phyloP scores from a whole-genome alignment of 768 basidiomycete species.

The Lactifluus piperatus region DNA sequence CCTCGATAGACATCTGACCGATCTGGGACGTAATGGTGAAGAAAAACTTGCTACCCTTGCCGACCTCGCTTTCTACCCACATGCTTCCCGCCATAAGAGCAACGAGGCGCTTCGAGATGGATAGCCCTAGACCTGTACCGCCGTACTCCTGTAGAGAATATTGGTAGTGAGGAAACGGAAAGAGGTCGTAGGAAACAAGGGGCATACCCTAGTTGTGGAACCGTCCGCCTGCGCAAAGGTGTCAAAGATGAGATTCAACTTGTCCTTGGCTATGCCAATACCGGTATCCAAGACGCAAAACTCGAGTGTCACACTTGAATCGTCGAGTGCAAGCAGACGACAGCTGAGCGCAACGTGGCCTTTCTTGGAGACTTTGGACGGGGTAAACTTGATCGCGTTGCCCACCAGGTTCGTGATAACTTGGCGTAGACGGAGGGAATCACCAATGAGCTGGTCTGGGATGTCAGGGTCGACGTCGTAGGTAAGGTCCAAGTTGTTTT shows the following conservation, averaged over 20 bases:
- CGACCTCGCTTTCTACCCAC: conserved; percentile 96
- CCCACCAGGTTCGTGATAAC: conserved; percentile 94
- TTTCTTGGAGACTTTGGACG: conserved; percentile 63
- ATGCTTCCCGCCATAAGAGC: conserved; percentile 97
- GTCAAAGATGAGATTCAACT: conserved; percentile 96
- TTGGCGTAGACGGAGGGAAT: conserved; percentile 88
- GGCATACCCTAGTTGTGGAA: conserved; percentile 83
- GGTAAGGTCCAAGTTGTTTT: conserved; percentile 92
- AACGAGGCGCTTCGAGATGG: conserved; percentile 95
- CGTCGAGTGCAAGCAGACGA: conserved; percentile 67
- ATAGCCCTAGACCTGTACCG: conserved; percentile 91
- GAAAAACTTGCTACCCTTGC: conserved; percentile 91
- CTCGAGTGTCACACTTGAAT: conserved; percentile 81
- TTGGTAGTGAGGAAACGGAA: not conserved
- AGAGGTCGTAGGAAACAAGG: not conserved
- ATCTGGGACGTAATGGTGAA: conserved; percentile 91
- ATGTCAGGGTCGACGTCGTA: conserved; percentile 95
- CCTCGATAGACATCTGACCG: conserved; percentile 64
- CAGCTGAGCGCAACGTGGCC: conserved; percentile 90
- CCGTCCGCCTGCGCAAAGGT: conserved; percentile 99
- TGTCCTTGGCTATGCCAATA: conserved; percentile 98
- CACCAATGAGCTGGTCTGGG: conserved; percentile 94
- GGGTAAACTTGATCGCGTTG: conserved; percentile 97
- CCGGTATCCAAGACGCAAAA: conserved; percentile 98
- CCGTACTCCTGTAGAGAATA: conserved; percentile 70